Base-by-base conservation (phyloP, 257 asterid species). In the Ilex aquifolium region DNA sequence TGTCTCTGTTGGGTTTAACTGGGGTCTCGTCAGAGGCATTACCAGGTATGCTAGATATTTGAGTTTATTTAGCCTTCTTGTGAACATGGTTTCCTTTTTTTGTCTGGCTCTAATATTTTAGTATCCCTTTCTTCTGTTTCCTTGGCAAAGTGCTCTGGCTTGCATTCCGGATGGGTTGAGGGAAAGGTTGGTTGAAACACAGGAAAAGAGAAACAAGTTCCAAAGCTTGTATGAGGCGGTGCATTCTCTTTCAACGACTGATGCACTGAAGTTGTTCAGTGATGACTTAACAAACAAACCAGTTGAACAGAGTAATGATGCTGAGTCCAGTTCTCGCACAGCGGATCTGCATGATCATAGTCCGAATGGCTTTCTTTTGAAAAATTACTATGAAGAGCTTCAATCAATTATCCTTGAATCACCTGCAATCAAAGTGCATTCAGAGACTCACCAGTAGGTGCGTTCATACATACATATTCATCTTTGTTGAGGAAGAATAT, bases 11-110 rank as follows among this genome's bases (percentile, higher is more conserved):
- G 96, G 97, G 12, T 79, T 79, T 76, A 83, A 70, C 31, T 85
- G 88, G 90, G 98, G 98, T 52, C 65, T 66, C 61, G 84, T 82
- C 62, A 77, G 88, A 80, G 98, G 98, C 44, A 58, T 88, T 65
- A 83, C 90, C 57, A 80, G 96, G 96, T 88, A 74, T 64, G 66
- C 42, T 32, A 10, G 32, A 15, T 5, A 11, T 10, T 46, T 46
- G 4, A 11, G 52, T 46, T 14, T 46, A 46, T 10, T 14, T 10
- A 4, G 3, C 52, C 52, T 46, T 46, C 11, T 11, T 46, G 13
- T 14, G 10, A 10, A 4, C 13, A 46, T 46, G 13, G 13, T 46
- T 46, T 14, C 13, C 4, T 14, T 3, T 10, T 46, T 10, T 46
- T 46, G 6, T 14, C n/a, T 7, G 52, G 52, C 13, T 46, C 52